phyloP scores from a whole-genome alignment of 2,329 filamentous ascomycete species.

The Pseudogymnoascus sp. region DNA sequence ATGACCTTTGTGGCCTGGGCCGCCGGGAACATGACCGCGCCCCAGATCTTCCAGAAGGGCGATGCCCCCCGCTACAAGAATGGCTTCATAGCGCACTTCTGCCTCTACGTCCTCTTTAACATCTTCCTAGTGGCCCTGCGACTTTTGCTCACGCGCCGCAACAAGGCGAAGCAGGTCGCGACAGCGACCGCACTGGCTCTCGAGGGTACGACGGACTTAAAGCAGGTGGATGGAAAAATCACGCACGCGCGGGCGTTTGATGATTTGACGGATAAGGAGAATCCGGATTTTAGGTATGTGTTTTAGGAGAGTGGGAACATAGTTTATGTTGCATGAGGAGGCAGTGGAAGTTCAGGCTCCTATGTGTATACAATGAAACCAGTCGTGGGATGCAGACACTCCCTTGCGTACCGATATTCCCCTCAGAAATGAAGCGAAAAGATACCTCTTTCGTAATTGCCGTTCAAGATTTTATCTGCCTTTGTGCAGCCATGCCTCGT shows the following conservation, averaged over 20 bases:
- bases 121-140: slow-evolving; percentile 30
- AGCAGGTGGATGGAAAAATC: slow-evolving; percentile 11
- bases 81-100: slow-evolving; percentile 30
- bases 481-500: neutral
- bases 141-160: slow-evolving; percentile 33
- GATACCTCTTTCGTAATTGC: neutral
- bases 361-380: neutral
- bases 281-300: slow-evolving; percentile 18
- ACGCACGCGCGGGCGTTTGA: slow-evolving; percentile 11
- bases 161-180: slow-evolving; percentile 17
- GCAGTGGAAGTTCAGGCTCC: neutral
- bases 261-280: slow-evolving; percentile 20
- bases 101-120: slow-evolving; percentile 29
- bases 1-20: slow-evolving; percentile 52
- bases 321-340: neutral
- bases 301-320: neutral
- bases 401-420: neutral
- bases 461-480: neutral
- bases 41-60: slow-evolving; percentile 45
- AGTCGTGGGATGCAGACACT: neutral
- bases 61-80: slow-evolving; percentile 21
- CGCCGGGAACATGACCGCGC: slow-evolving; percentile 51
- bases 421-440: neutral
- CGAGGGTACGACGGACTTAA: neutral
- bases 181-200: neutral